A percentile compares a stretch with the other conserved stretches of the same genome.
phyloP scores from a whole-genome alignment of 805 yeast genomes.

The Sugiyamaella marilandica region DNA sequence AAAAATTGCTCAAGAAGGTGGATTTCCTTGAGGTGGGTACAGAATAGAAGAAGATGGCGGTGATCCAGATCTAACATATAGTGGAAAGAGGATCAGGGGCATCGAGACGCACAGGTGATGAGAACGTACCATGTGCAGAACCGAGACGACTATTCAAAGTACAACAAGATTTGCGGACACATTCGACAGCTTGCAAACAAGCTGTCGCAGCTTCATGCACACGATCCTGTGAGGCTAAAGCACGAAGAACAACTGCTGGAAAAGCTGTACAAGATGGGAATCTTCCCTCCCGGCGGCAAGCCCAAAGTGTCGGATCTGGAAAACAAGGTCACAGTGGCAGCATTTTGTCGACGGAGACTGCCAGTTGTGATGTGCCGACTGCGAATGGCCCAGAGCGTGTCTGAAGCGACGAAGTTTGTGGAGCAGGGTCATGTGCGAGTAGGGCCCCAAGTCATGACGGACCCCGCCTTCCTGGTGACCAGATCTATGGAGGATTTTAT shows the following conservation, averaged over 20 bases:
- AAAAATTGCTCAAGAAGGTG: slow-evolving; percentile 88
- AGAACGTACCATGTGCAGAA: slow-evolving; percentile 88
- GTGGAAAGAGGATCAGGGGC: slow-evolving; percentile 95
- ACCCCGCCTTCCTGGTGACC: slow-evolving; percentile 91
- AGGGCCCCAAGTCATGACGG: slow-evolving; percentile 93
- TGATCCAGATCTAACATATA: slow-evolving; percentile 4
- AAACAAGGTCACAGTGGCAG: slow-evolving; percentile 86
- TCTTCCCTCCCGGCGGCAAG: slow-evolving; percentile 55
- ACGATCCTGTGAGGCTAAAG: slow-evolving; percentile 79
- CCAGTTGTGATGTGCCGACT: slow-evolving; percentile 93
- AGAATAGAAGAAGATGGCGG: neutral
- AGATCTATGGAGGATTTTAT: slow-evolving; percentile 92
- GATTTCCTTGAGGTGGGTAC: slow-evolving; percentile 68
- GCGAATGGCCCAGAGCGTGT: slow-evolving; percentile 85
- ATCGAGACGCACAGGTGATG: slow-evolving; percentile 96
- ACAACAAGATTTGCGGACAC: slow-evolving; percentile 89
- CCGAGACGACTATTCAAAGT: slow-evolving; percentile 92
- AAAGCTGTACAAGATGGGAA: slow-evolving; percentile 83
- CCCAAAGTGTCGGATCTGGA: slow-evolving; percentile 90
- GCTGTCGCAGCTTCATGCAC: slow-evolving; percentile 76
- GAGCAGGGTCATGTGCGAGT: slow-evolving; percentile 98
- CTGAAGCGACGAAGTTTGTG: slow-evolving; percentile 84
- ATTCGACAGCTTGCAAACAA: slow-evolving; percentile 83
- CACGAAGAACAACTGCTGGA: slow-evolving; percentile 87
- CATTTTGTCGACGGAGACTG: slow-evolving; percentile 84